These are phyloP conservation scores for Triticum timopheevii DNA, from an alignment of 176 grass and related monocot species.

Conservation along the genomic window DNA sequence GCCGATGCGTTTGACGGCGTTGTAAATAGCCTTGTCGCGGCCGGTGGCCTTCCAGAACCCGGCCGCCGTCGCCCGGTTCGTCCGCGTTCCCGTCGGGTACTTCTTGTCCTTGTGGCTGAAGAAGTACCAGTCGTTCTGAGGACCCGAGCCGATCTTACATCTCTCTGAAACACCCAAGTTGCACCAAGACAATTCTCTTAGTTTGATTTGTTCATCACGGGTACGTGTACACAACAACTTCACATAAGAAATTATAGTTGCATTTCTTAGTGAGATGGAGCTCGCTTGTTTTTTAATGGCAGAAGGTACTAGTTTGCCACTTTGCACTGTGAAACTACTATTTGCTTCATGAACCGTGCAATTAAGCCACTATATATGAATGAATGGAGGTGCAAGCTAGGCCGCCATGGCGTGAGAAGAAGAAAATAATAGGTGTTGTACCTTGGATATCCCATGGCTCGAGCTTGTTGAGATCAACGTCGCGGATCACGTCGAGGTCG, in stretches of 20 bases:
- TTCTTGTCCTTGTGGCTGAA: constrained; percentile 99
- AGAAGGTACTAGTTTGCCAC: neutral
- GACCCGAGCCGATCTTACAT: constrained; percentile 86
- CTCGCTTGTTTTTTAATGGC: neutral
- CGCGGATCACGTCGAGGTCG: constrained; percentile 94
- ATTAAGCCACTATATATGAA: neutral
- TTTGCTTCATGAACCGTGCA: neutral
- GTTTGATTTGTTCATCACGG: neutral
- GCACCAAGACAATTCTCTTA: neutral
- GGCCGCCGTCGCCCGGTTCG: constrained; percentile 82
- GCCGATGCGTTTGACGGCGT: constrained; percentile 76
- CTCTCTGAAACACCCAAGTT: constrained; percentile 50
- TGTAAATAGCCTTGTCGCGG: constrained; percentile 95
- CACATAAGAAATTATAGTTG: neutral
- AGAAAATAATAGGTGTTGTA: neutral
- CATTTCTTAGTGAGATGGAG: neutral
- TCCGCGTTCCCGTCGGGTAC: constrained; percentile 94
- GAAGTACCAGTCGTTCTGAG: constrained; percentile 99
- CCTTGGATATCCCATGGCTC: constrained; percentile 99
- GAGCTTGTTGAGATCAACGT: constrained; percentile 98
- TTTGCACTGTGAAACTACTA: neutral
- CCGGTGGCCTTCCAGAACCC: constrained; percentile 99
- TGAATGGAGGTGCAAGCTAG: neutral
- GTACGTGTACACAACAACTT: neutral
- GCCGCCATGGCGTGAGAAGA: neutral